Evolutionary conservation across 495 filamentous ascomycete genomes (phyloP), one percentile per base, ranked within the genome.

Genomic region (Tuber melanosporum): DNA sequence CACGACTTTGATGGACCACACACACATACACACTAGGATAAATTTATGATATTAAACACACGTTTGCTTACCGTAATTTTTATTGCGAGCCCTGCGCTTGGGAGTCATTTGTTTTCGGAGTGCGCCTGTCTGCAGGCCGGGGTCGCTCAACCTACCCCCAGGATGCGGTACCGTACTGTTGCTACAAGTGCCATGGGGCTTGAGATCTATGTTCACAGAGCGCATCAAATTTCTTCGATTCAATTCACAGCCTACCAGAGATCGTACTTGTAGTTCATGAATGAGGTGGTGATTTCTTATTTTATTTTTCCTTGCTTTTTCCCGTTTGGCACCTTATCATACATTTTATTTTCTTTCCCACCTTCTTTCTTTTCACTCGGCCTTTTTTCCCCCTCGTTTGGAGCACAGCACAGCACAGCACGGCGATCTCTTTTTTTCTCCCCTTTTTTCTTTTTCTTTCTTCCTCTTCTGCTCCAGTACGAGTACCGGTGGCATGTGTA

Each of bases 51-150:
- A 32, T 32, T 32, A 32, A 32, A 26, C 57, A 46, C 45, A 17
- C 45, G 17, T 1, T 32, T 17, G 6, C 47, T 22, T 20, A n/a
- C 57, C 6, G 14, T 36, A 19, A 36, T 36, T 14, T 47, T 45
- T 70, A 22, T 75, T 32, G n/a, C 22, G n/a, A 36, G 77, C 77
- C 77, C 62, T 79, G 77, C 74, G 46, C 73, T 77, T 74, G 47
- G 26, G 57, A 46, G 74, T 76, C 74, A 80, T 80, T 79, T 79
- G 74, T 80, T 80, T 76, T 62, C 71, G 73, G 77, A 62, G 71
- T 74, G 77, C 74, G 77, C 77, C 77, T 78, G 77, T 44, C 77
- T 76, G 76, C 70, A 79, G 77, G 77, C 71, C 78, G 62, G 78
- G 77, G 77, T 79, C 32, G 14, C n/a, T 66, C 71, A 71, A 80